phyloP scores from a whole-genome alignment of 345 rosid species.

The Aurinia saxatilis region DNA sequence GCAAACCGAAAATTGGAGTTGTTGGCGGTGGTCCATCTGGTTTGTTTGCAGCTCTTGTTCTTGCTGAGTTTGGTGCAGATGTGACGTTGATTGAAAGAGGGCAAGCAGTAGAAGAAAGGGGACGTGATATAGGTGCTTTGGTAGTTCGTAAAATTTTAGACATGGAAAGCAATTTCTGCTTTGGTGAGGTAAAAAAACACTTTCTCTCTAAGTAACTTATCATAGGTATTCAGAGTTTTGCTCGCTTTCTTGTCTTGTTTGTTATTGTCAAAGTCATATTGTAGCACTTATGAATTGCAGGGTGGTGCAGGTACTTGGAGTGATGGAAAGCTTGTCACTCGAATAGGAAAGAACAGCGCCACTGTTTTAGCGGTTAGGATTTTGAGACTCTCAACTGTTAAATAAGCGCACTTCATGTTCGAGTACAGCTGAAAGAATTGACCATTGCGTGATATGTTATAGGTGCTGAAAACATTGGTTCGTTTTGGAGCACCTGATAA shows the following conservation, averaged over 20 bases:
- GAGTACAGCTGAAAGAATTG: neutral
- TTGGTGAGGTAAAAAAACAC: constrained; percentile 74
- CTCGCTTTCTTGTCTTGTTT: neutral
- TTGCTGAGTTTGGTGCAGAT: constrained; percentile 92
- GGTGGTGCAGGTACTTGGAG: constrained; percentile 99
- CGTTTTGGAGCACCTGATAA: constrained; percentile 85
- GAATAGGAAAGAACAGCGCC: constrained; percentile 87
- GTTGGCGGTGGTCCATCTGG: constrained; percentile 97
- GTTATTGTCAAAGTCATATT: constrained; percentile 11
- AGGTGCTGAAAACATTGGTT: constrained; percentile 91
- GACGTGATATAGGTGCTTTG: constrained; percentile 89
- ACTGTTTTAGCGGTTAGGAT: constrained; percentile 74
- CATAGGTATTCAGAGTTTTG: neutral
- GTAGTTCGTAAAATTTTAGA: constrained; percentile 70
- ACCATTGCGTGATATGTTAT: constrained; percentile 1
- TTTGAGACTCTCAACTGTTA: neutral
- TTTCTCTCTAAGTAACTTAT: neutral
- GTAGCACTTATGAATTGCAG: constrained; percentile 82
- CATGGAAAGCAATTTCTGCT: constrained; percentile 94
- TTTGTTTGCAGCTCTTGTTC: constrained; percentile 85
- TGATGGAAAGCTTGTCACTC: constrained; percentile 95
- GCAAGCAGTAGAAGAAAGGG: constrained; percentile 87
- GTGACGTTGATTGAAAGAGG: constrained; percentile 93
- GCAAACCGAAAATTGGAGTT: constrained; percentile 61
- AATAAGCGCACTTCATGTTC: neutral